Conservation (phyloP, 352 stramenopile genomes). For the Phytophthora tentaculata region DNA sequence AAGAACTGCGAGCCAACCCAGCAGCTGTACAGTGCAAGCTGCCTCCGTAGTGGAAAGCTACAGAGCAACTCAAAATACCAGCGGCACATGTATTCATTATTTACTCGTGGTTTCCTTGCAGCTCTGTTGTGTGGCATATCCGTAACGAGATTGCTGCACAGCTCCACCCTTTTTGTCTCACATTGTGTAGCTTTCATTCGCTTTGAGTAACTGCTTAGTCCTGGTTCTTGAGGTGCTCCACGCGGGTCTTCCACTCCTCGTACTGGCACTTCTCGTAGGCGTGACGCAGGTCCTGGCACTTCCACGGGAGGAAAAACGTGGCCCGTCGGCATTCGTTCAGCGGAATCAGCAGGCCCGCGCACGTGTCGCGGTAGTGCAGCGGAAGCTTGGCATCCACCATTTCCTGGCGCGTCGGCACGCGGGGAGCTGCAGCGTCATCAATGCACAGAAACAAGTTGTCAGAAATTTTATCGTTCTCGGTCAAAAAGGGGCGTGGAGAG, state of each 20-base stretch:
- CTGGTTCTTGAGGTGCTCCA: constrained; percentile 81
- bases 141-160: constrained; percentile 6
- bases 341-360: constrained; percentile 94
- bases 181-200: constrained; percentile 10
- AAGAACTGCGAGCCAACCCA: background rate
- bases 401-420: constrained; percentile 86
- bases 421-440: constrained; percentile 53
- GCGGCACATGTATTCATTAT: constrained; percentile 42
- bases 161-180: constrained; percentile 9
- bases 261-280: constrained; percentile 99
- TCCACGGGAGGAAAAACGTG: constrained; percentile 94
- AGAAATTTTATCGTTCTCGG: constrained; percentile 12
- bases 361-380: constrained; percentile 95
- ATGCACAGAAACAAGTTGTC: background rate
- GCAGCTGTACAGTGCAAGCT: too few relatives aligned
- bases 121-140: background rate
- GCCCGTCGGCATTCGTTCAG: constrained; percentile 96
- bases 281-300: constrained; percentile 97
- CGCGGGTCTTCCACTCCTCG: constrained; percentile 91
- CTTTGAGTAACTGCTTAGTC: constrained; percentile 38
- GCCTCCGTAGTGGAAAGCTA: constrained; percentile 15
- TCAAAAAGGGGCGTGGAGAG: background rate
- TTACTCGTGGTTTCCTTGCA: constrained; percentile 23
- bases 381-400: constrained; percentile 95
- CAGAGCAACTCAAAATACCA: constrained; percentile 10